Evolutionary conservation across 2,329 filamentous ascomycete genomes (phyloP).

Genomic region (Rhexocercosporidium sp.): DNA sequence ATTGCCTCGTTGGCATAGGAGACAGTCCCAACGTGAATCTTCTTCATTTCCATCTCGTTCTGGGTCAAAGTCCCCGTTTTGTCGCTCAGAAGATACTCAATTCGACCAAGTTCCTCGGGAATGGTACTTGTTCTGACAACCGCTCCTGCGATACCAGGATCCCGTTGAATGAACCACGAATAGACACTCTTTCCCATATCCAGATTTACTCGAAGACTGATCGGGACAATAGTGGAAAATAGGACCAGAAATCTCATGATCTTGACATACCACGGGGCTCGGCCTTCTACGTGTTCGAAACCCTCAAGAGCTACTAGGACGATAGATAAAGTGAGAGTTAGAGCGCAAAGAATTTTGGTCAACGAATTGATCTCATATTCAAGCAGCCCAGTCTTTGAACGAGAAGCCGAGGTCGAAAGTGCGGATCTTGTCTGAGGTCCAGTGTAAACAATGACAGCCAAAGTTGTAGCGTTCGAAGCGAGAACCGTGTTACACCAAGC

Average conservation of each 20-base stretch:
- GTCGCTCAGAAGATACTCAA: conserved; percentile 95
- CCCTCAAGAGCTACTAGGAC: conserved; percentile 87
- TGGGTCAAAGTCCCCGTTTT: conserved; percentile 98
- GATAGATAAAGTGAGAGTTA: conserved; percentile 86
- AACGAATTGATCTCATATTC: conserved; percentile 97
- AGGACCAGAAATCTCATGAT: conserved; percentile 98
- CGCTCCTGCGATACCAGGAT: conserved; percentile 86
- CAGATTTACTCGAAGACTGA: conserved; percentile 93
- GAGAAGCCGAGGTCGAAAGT: conserved; percentile 86
- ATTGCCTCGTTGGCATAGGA: conserved; percentile 98
- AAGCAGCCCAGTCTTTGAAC: conserved; percentile 91
- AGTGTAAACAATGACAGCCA: conserved; percentile 93
- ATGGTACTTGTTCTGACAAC: conserved; percentile 97
- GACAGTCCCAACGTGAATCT: conserved; percentile 96
- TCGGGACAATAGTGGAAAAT: conserved; percentile 99
- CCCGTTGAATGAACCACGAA: conserved; percentile 91
- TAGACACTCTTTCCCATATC: conserved; percentile 98
- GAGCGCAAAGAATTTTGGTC: conserved; percentile 91
- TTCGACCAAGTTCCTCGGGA: conserved; percentile 91
- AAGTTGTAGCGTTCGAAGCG: conserved; percentile 85
- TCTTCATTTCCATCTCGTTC: conserved; percentile 99
- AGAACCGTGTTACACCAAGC: conserved; percentile 99
- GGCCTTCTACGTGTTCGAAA: conserved; percentile 68
- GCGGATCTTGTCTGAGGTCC: conserved; percentile 93
- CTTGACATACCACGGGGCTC: conserved; percentile 85